phyloP scores from a whole-genome alignment of 163 green algal genomes.

The Prototheca wickerhamii region DNA sequence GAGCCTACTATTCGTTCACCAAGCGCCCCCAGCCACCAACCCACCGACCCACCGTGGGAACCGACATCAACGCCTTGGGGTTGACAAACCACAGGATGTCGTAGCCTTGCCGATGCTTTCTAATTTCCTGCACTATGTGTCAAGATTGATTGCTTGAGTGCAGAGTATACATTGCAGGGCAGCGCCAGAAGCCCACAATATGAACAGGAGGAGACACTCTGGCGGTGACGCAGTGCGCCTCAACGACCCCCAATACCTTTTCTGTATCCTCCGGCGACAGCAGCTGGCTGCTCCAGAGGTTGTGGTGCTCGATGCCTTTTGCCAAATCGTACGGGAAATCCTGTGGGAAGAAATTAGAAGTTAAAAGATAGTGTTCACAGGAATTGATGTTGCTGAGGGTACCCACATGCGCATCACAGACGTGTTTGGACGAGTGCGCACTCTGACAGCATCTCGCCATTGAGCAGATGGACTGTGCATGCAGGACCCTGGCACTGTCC shows the following conservation, averaged over 20 bases:
- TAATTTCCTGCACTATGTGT: not conserved
- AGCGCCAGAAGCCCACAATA: not conserved
- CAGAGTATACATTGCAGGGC: not conserved
- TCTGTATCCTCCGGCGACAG: not conserved
- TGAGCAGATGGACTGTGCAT: too few relatives aligned
- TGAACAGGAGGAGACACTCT: not conserved
- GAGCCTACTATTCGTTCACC: not conserved
- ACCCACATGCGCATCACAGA: too few relatives aligned
- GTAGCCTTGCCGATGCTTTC: not conserved
- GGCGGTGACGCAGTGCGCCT: not conserved
- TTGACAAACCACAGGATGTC: conserved; percentile 1
- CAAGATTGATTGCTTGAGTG: not conserved
- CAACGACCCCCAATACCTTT: not conserved
- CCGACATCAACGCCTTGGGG: not conserved
- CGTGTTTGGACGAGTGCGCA: too few relatives aligned
- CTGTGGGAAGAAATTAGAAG: too few relatives aligned
- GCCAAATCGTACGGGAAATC: not conserved
- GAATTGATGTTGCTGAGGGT: too few relatives aligned
- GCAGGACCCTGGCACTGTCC: too few relatives aligned
- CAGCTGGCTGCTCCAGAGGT: not conserved
- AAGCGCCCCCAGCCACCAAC: not conserved
- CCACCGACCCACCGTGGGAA: not conserved
- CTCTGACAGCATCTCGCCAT: too few relatives aligned
- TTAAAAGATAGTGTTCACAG: too few relatives aligned
- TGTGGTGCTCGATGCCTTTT: not conserved